Base-by-base conservation (phyloP, 495 filamentous ascomycete species). In the Neurospora sp. region DNA sequence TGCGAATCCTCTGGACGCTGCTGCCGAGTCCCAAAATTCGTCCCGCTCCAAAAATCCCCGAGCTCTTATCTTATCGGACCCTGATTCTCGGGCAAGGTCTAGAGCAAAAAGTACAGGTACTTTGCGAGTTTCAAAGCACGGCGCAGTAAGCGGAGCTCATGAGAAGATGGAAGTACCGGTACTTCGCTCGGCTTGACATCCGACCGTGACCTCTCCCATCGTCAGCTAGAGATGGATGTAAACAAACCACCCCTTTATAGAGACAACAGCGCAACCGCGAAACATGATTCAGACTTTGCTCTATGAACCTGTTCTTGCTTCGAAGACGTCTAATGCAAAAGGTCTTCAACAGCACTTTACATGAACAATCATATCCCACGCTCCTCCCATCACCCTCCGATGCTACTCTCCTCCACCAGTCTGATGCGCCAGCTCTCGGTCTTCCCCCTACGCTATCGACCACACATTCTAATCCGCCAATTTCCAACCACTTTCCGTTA, bases 41-140 rank as follows among this genome's bases (percentile, higher is more conserved):
- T 20, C 42, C 65, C 70, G 68, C 70, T 38, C 68, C 68, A 74
- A 53, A 76, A 70, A 69, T 74, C 59, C 38, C 65, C 61, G 53
- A 65, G 53, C 53, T 65, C 53, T 65, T 65, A 65, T 65, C 53
- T 65, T 65, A 65, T 65, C 53, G 53, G 14, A 65, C 14, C 53
- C 27, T 35, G 53, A 65, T 31, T 7, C 12, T 35, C 53, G 27
- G 27, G 14, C 12, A 37, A 0, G 48, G 22, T 31, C 20, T 27
- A 0, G 20, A 27, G 2, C 27, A 3, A 31, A 31, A 46, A 7
- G 48, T 31, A 59, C n/a, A 59, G 5, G 53, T 61, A 61, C 53
- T 0, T 35, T 7, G 5, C 1, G 0, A 35, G 2, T 8, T 3
- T 61, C 12, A 0, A 46, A 4, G 0, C 12, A 1, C 20, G 1